Conservation (phyloP, 108 stramenopile genomes). For the Poteriospumella lacustris region DNA sequence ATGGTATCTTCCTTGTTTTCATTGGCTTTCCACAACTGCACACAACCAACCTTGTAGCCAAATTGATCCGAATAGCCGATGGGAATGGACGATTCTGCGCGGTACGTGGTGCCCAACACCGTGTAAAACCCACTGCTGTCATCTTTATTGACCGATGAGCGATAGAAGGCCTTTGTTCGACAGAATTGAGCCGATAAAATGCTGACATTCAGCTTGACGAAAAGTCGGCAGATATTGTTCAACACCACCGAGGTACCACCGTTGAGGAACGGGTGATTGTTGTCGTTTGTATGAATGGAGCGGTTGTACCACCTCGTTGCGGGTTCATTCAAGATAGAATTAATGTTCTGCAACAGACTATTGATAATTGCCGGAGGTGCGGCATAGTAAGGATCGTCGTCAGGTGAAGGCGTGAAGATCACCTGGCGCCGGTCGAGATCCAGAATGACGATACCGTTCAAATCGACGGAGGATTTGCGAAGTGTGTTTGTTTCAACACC, state of each 20-base stretch:
- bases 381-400: neutral
- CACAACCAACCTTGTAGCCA: neutral
- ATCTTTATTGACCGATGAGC: neutral
- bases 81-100: no score
- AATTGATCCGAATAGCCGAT: neutral
- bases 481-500: slow-evolving; percentile 4
- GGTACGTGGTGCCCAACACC: neutral
- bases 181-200: neutral
- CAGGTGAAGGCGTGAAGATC: neutral
- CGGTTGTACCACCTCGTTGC: neutral
- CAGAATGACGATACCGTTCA: neutral
- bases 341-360: neutral
- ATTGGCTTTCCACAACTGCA: neutral
- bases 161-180: neutral
- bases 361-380: neutral
- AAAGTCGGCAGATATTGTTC: no score
- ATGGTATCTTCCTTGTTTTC: neutral
- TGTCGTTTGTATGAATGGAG: neutral
- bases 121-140: neutral
- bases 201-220: neutral
- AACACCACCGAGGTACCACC: neutral
- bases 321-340: neutral
- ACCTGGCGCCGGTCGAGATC: neutral
- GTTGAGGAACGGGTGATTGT: neutral
- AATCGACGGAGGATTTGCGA: neutral